Evolutionary conservation across 2,329 filamentous ascomycete genomes (phyloP), one percentile per base, ranked within the genome.

Genomic region (Talaromyces atroroseus): DNA sequence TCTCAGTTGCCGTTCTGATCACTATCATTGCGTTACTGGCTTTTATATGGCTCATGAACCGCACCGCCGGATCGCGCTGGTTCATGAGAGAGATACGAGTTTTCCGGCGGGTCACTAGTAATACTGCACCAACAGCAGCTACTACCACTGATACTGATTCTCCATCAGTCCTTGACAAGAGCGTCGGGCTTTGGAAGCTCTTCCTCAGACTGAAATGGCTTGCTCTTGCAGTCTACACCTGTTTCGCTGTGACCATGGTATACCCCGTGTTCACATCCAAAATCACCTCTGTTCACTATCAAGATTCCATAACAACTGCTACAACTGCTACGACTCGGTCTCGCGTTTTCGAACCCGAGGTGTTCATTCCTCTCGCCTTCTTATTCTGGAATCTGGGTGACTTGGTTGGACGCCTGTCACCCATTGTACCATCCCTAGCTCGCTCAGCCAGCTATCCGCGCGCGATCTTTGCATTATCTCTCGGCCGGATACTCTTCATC

Each of bases 331-430:
- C 63, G 60, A 72, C 60, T 5, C 58, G 79, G 16, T 68, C 73
- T 29, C 74, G 95, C 16, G 82, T 95, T 62, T 82, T 74, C 55
- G 68, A 84, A 52, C 84, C 89, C 0, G 79, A 84, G 0, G 85
- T 87, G 16, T 99, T 97, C 70, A 92, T 97, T 57, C 92, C 94
- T 0, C 79, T 96, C 0, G 90, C 83, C 3, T 95, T 97, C 72
- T 83, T 97, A 58, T 83, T 94, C 68, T 99, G 94, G 94, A 99
- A 97, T 68, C 69, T 87, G 2, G 94, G 94, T 45, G 94, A 97
- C 68, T 77, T 97, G 7, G 60, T 82, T 14, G 94, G 94, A 5
- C 84, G 94, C 8, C 74, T 95, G 20, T 70, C 83, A 1, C 87
- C 90, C 1, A 76, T 81, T 69, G 61, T 81, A 72, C 71, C 86